Evolutionary conservation across 257 asterid genomes (phyloP), one percentile per base, ranked within the genome.

Genomic region (Lycium ferocissimum): DNA sequence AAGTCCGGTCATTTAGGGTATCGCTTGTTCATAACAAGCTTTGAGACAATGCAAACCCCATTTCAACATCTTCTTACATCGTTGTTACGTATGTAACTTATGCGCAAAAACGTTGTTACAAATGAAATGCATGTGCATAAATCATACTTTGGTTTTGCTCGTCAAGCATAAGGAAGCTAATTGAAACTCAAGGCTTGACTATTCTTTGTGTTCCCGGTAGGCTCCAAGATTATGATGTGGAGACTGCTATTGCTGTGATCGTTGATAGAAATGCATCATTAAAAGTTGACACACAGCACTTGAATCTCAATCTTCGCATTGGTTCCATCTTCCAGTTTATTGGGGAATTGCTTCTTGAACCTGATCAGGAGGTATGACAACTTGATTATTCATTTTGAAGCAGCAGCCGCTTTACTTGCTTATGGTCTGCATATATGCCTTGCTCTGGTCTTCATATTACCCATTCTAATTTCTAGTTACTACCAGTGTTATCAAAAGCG

Each of bases 291-390:
- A 92, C 95, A 1, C 94, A 92, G 84, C 91, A 86, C 90, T 84
- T 95, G 90, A 90, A 76, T 61, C 85, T 96, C 91, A 93, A 86
- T 88, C 89, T 96, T 84, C 93, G 93, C 17, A 7, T 81, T 17
- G 97, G 96, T 78, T 94, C 98, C 7, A 84, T 91, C 79, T 93
- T 92, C 85, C 98, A 96, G 87, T 96, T 96, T 90, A 95, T 96
- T 18, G 99, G 98, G 49, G 99, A 96, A 87, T 89, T 97, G 79
- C 91, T 89, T 66, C 87, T 95, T 33, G 91, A 91, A 20, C 92
- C 96, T 84, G 33, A 51, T 79, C 82, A 89, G 80, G 92, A 96
- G 97, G 99, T 96, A 87, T 20, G 81, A 18, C 43, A 33, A 9
- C 70, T 66, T 71, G 10, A 63, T 45, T 38, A 79, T 88, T 89